Evolutionary conservation across 23 red algal genomes (phyloP), one percentile per base, ranked within the genome.

Genomic region (Gracilaria gracilis): DNA sequence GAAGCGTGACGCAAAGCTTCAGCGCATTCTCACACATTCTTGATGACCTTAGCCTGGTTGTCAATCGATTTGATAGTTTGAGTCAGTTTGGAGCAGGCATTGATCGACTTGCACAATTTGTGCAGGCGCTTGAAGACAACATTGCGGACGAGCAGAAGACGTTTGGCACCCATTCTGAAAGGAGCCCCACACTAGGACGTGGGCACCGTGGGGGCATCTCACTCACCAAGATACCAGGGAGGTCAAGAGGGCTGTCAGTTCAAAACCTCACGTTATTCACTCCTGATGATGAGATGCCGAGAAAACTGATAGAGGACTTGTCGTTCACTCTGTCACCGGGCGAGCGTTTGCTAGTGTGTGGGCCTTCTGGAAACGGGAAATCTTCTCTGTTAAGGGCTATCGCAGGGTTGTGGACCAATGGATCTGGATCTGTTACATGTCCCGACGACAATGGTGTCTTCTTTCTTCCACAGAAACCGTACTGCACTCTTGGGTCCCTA

Each of bases 401-500:
- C 35, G 96, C 96, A 59, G 96, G 96, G 39, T 87, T 98, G 17
- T 98, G 96, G 96, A 79, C 54, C 8, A 93, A 79, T 47, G 96
- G 96, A 39, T 76, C 42, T 3, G 96, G 96, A 25, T 24, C 48
- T 2, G 75, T 98, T 55, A 88, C 50, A 61, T 90, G 93, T 39
- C 75, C 91, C 9, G 31, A 79, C 25, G 34, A 70, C 11, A 80
- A 78, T 54, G 65, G 59, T 44, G 69, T 94, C 53, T 98, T 95
- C 67, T 98, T 98, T 83, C 79, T 98, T 21, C 96, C 96, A 4
- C 96, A 98, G 75, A 88, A 91, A 42, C 96, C 96, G 27, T 98
- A 95, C 55, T 95, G 93, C 82, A 98, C 96, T 53, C 78, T 98
- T 34, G 96, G 96, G 19, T 88, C 65, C 27, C 59, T 98, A 37